phyloP scores from a whole-genome alignment of 2,329 filamentous ascomycete species.

The Botrytis galanthina region DNA sequence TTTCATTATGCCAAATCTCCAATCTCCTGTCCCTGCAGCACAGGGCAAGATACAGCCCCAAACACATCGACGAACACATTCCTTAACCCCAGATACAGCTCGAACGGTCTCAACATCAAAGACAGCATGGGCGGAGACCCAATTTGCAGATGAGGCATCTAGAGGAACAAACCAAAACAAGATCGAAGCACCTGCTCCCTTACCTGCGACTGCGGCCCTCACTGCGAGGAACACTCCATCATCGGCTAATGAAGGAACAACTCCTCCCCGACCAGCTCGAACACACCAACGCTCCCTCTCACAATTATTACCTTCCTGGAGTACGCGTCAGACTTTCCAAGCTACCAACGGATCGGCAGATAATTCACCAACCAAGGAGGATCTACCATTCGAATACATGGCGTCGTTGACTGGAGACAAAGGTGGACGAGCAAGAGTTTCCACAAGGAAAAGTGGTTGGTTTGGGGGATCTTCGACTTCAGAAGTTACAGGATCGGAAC shows the following conservation, averaged over 20 bases:
- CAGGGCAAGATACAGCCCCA: constrained; percentile 19
- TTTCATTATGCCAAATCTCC: constrained; percentile 22
- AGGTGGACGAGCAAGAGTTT: constrained; percentile 29
- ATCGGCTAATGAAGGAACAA: constrained; percentile 24
- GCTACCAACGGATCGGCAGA: constrained; percentile 23
- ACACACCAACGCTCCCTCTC: constrained; percentile 32
- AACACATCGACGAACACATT: constrained; percentile 19
- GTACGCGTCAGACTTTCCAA: constrained; percentile 24
- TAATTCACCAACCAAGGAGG: constrained; percentile 24
- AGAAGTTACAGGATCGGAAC: constrained; percentile 27
- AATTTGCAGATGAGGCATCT: constrained; percentile 27
- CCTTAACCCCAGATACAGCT: constrained; percentile 24
- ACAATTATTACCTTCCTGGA: constrained; percentile 30
- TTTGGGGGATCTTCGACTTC: constrained; percentile 34
- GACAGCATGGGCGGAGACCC: constrained; percentile 35
- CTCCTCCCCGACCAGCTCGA: constrained; percentile 24
- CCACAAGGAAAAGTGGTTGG: constrained; percentile 35
- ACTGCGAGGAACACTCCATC: constrained; percentile 23
- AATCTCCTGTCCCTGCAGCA: constrained; percentile 19
- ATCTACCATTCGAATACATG: constrained; percentile 30
- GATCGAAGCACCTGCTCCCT: constrained; percentile 20
- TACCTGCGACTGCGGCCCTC: constrained; percentile 22
- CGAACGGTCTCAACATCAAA: constrained; percentile 22
- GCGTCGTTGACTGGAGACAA: constrained; percentile 35
- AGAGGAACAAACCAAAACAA: constrained; percentile 18